Conservation (phyloP, 2,329 filamentous ascomycete genomes). For the Colletotrichum trifolii region DNA sequence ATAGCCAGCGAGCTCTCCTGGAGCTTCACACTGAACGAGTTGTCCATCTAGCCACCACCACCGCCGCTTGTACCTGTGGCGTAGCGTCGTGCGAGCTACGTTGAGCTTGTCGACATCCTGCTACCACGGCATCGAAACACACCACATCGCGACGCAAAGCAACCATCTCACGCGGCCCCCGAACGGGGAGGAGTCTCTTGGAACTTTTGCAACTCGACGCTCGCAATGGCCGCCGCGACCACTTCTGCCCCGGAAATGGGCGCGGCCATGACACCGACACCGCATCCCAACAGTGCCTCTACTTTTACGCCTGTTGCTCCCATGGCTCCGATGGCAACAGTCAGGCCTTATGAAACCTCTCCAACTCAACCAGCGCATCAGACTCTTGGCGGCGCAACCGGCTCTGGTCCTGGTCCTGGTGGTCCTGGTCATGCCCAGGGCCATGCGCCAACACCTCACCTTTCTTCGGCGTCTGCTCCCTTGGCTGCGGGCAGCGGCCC, state of each 20-base stretch:
- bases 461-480: slow-evolving; percentile 14
- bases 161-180: slow-evolving; percentile 12
- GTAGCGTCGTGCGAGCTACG: slow-evolving; percentile 15
- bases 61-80: slow-evolving; percentile 28
- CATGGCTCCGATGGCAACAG: slow-evolving; percentile 18
- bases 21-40: slow-evolving; percentile 13
- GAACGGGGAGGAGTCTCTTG: slow-evolving; percentile 25
- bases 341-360: slow-evolving; percentile 27
- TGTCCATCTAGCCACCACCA: slow-evolving; percentile 15
- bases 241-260: slow-evolving; percentile 29
- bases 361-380: slow-evolving; percentile 29
- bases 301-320: slow-evolving; percentile 20
- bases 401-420: too few species aligned
- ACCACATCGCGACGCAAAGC: slow-evolving; percentile 7
- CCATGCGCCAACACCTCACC: slow-evolving; percentile 1
- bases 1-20: not conserved
- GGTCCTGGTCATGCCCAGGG: not conserved
- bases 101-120: not conserved
- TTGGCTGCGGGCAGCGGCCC: slow-evolving; percentile 16
- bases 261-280: slow-evolving; percentile 14
- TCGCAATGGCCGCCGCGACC: slow-evolving; percentile 28
- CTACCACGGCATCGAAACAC: not conserved
- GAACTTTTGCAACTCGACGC: slow-evolving; percentile 14
- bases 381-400: slow-evolving; percentile 11
- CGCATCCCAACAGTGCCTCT: slow-evolving; percentile 13